Percentiles rank a stretch among this genome's conserved stretches.
Evolutionary conservation across 2,329 filamentous ascomycete genomes (phyloP).

Genomic region (Chrysosporium queenslandicum): DNA sequence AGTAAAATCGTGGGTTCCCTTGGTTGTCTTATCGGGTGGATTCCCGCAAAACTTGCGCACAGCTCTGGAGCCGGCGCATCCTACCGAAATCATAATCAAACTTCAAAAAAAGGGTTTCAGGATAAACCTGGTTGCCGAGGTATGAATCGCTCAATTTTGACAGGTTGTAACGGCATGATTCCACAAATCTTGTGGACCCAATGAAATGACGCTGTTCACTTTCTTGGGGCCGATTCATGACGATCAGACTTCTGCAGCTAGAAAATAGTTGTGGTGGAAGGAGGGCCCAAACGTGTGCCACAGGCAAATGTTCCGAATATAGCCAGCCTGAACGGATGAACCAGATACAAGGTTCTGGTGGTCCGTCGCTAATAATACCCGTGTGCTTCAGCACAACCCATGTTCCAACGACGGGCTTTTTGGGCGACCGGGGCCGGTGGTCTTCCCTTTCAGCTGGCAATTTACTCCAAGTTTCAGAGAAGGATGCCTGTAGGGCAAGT

Average conservation of each 20-base stretch:
- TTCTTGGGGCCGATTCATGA: conserved; percentile 6
- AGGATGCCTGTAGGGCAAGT: not conserved
- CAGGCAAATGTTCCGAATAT: conserved; percentile 11
- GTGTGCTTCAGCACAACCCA: not conserved
- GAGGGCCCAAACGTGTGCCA: conserved; percentile 5
- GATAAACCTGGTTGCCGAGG: conserved; percentile 9
- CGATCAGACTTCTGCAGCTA: conserved; percentile 12
- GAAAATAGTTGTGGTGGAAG: not conserved
- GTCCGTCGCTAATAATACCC: not conserved
- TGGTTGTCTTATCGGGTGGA: conserved; percentile 13
- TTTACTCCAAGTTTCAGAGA: not conserved
- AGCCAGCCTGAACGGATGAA: conserved; percentile 7
- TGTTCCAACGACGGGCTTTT: not conserved
- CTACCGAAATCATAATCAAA: conserved; percentile 13
- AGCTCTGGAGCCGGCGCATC: conserved; percentile 12
- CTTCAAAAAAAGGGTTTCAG: conserved; percentile 6
- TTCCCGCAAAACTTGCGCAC: conserved; percentile 7
- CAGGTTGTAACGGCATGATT: conserved; percentile 11
- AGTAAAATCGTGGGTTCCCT: conserved; percentile 8
- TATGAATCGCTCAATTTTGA: conserved; percentile 8
- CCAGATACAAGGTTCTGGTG: conserved; percentile 2
- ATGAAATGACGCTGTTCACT: not conserved
- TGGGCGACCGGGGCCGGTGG: not conserved
- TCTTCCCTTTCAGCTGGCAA: not conserved
- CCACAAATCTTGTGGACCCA: conserved; percentile 1